These are phyloP conservation scores for Acanthamoeba divionensis DNA, from an alignment of 208 protist genomes.

Conservation along the genomic window DNA sequence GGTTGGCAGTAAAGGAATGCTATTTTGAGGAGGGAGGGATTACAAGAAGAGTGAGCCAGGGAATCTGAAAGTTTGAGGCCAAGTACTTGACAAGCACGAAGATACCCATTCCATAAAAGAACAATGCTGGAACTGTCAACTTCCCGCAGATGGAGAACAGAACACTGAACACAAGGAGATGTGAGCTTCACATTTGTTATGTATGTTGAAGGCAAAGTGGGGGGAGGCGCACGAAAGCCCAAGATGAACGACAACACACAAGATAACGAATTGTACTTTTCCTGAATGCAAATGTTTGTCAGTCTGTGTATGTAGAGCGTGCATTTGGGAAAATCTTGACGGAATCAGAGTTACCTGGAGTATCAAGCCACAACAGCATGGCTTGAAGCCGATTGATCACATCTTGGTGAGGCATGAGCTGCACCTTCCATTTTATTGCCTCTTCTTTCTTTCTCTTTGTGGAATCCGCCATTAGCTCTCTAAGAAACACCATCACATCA, in stretches of 20 bases:
- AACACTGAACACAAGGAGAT: neutral
- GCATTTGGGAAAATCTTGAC: neutral
- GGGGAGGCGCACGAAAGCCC: neutral
- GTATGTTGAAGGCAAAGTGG: neutral
- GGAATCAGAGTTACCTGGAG: neutral
- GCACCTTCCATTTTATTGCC: neutral
- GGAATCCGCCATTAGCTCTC: neutral
- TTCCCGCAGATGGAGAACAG: neutral
- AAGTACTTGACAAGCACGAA: neutral
- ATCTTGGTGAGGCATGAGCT: neutral
- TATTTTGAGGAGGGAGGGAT: neutral
- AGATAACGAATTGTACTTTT: neutral
- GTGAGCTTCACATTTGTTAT: neutral
- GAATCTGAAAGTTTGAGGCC: neutral
- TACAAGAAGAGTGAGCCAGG: neutral
- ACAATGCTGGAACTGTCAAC: neutral
- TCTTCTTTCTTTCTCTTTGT: slow-evolving; percentile 22
- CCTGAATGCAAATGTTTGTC: neutral
- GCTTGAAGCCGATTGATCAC: neutral
- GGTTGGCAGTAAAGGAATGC: neutral
- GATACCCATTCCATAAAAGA: neutral
- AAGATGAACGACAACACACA: neutral
- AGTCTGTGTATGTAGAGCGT: neutral
- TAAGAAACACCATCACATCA: no score
- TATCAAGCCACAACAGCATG: slow-evolving; percentile 29